phyloP scores from a whole-genome alignment of 768 basidiomycete species.

The Hygrophoropsis aurantiaca region DNA sequence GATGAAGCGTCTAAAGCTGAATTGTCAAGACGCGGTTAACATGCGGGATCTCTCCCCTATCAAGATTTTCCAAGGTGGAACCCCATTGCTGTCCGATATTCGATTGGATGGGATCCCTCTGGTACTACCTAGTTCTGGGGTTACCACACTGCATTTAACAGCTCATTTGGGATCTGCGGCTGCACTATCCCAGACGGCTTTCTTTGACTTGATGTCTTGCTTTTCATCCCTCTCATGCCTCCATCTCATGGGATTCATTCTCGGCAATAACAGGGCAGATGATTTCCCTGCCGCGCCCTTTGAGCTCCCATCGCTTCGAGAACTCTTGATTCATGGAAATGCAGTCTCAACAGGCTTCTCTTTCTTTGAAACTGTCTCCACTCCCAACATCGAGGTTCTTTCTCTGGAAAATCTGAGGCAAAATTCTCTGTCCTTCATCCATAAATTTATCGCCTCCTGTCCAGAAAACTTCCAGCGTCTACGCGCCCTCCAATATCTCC shows the following conservation, averaged over 20 bases:
- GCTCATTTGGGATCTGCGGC: conserved; percentile 25
- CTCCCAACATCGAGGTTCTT: conserved; percentile 24
- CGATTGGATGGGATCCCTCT: conserved; percentile 34
- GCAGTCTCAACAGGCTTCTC: conserved; percentile 32
- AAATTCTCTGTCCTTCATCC: conserved; percentile 30
- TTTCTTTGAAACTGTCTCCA: conserved; percentile 34
- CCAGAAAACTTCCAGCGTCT: conserved; percentile 34
- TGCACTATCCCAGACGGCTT: conserved; percentile 16
- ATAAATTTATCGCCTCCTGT: conserved; percentile 34
- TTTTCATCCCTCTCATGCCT: conserved; percentile 26
- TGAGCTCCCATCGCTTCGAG: conserved; percentile 27
- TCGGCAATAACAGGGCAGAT: conserved; percentile 24
- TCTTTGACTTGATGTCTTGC: conserved; percentile 29
- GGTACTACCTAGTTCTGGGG: conserved; percentile 24
- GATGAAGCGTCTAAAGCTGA: conserved; percentile 28
- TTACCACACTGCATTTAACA: conserved; percentile 35
- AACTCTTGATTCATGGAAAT: conserved; percentile 30
- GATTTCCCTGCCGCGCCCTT: conserved; percentile 31
- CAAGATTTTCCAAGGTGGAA: conserved; percentile 31
- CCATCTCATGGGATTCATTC: conserved; percentile 32
- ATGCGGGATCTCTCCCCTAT: conserved; percentile 28
- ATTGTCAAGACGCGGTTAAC: conserved; percentile 20
- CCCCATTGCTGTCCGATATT: conserved; percentile 27
- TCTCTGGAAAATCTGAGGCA: conserved; percentile 25
- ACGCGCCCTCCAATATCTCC: conserved; percentile 30